Conservation (phyloP, 1,284 basidiomycete genomes). For the Naganishia cerealis region DNA sequence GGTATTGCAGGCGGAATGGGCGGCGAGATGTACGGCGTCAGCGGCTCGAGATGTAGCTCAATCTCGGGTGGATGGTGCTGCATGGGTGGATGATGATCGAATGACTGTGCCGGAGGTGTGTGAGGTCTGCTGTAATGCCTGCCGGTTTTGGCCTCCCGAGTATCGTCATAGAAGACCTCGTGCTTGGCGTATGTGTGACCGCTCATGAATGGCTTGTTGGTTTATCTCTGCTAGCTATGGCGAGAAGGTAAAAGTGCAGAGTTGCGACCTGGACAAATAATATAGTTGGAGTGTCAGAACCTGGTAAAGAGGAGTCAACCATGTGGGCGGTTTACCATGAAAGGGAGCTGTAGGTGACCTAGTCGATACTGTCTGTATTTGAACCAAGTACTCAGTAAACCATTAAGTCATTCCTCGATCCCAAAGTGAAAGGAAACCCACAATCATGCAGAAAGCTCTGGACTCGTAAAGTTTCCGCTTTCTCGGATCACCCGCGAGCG, state of each 20-base stretch:
- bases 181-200: neutral
- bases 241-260: neutral
- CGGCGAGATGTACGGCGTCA: constrained; percentile 16
- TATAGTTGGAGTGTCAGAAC: neutral
- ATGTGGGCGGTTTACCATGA: neutral
- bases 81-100: neutral
- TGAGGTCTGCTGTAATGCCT: constrained; percentile 1
- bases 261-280: neutral
- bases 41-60: constrained; percentile 17
- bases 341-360: neutral
- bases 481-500: neutral
- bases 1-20: constrained; percentile 12
- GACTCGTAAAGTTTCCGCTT: neutral
- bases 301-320: neutral
- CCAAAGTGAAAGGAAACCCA: neutral
- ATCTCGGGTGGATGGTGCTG: neutral
- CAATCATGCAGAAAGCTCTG: too few relatives aligned
- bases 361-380: constrained; percentile 3
- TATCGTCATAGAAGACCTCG: neutral
- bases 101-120: neutral
- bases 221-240: neutral
- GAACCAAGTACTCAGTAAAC: neutral
- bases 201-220: neutral
- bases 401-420: neutral
- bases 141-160: neutral